phyloP scores from a whole-genome alignment of 306 rosid genomes.

The Casuarina equisetifolia region DNA sequence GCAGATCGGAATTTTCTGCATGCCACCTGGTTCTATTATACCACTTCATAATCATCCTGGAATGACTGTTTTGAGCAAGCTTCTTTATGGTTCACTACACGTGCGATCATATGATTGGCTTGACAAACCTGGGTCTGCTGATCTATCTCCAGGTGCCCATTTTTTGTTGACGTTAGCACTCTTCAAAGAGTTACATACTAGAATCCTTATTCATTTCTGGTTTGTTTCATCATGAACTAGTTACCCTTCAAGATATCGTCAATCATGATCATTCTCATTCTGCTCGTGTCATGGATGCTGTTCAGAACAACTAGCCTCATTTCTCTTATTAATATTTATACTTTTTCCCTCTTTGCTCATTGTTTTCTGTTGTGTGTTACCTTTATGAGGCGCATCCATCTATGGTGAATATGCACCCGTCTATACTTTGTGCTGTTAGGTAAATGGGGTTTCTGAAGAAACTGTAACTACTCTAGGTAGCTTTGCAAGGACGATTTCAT shows the following conservation, averaged over 20 bases:
- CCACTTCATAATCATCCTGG: constrained; percentile 93
- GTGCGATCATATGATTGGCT: constrained; percentile 82
- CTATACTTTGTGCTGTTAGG: background rate
- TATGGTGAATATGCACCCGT: background rate
- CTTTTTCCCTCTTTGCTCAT: background rate
- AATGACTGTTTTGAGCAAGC: constrained; percentile 91
- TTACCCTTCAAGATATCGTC: constrained; percentile 6
- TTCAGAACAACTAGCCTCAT: background rate
- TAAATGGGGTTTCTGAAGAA: background rate
- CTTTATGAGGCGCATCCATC: background rate
- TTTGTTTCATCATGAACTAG: background rate
- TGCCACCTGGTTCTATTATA: constrained; percentile 71
- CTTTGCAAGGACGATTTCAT: background rate
- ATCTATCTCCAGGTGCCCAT: constrained; percentile 58
- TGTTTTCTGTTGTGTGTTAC: background rate
- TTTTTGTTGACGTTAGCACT: constrained; percentile 2
- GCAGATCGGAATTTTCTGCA: constrained; percentile 89
- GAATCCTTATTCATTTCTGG: background rate
- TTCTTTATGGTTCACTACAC: constrained; percentile 66
- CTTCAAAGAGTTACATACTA: background rate
- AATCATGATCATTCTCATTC: background rate
- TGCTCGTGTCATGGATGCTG: background rate
- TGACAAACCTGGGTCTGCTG: constrained; percentile 47
- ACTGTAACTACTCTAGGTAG: background rate
- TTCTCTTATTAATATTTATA: background rate